Percentiles rank a stretch among this genome's conserved stretches.
Conservation (phyloP, 2,329 filamentous ascomycete species). For the Stagonosporopsis chrysanthemi region DNA sequence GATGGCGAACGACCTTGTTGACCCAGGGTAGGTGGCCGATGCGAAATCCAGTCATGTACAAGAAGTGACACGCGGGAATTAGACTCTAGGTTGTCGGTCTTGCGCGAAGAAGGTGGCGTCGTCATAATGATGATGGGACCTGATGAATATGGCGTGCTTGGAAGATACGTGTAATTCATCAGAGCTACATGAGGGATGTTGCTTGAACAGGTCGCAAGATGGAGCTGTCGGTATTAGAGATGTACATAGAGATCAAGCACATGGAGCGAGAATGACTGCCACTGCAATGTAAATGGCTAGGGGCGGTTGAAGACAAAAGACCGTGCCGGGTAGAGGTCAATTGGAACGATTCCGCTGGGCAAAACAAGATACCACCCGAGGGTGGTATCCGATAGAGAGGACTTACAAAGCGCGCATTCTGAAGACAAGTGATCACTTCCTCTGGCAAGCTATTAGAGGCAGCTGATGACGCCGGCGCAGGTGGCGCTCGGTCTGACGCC, state of each 20-base stretch:
- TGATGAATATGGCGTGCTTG: constrained; percentile 71
- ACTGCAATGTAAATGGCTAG: no score
- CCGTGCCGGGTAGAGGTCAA: neutral
- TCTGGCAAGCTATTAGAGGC: constrained; percentile 65
- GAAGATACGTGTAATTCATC: constrained; percentile 99
- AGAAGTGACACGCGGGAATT: constrained; percentile 91
- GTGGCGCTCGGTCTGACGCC: constrained; percentile 9
- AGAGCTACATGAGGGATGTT: constrained; percentile 90
- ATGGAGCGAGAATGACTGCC: no score
- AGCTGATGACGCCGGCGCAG: neutral
- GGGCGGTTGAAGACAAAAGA: no score
- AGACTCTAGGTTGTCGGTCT: constrained; percentile 79
- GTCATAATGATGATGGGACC: constrained; percentile 84
- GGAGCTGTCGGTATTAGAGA: constrained; percentile 67
- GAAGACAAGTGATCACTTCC: constrained; percentile 88
- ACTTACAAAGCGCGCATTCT: constrained; percentile 91
- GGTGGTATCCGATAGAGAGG: neutral
- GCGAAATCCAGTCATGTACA: constrained; percentile 98
- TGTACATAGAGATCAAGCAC: no score
- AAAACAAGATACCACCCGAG: neutral
- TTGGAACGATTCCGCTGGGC: neutral
- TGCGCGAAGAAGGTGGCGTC: constrained; percentile 78
- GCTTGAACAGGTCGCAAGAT: constrained; percentile 87
- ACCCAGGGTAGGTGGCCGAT: constrained; percentile 79
- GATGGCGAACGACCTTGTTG: constrained; percentile 63